phyloP scores from a whole-genome alignment of 805 yeast species.

The Ogataea pini region DNA sequence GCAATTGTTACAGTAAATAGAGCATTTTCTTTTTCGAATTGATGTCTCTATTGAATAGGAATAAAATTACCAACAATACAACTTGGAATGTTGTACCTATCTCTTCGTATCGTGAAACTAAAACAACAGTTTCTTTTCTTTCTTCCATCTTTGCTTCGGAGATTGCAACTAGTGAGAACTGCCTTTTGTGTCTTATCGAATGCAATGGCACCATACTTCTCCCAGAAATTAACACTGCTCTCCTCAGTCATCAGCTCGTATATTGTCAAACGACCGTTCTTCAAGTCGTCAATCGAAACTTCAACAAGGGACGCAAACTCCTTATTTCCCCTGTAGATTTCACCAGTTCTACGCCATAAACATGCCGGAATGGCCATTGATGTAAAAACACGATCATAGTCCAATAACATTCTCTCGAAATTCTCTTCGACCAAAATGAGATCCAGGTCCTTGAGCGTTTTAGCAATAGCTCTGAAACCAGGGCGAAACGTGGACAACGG shows the following conservation, averaged over 20 bases:
- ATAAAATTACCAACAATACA: conserved; percentile 95
- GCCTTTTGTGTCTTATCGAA: conserved; percentile 96
- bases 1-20: conserved; percentile 13
- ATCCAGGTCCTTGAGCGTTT: conserved; percentile 87
- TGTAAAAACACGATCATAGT: conserved; percentile 92
- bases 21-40: conserved; percentile 11
- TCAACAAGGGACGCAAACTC: conserved; percentile 94
- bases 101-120: conserved; percentile 90
- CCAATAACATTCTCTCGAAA: conserved; percentile 89
- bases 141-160: conserved; percentile 79
- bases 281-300: conserved; percentile 82
- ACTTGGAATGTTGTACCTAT: conserved; percentile 90
- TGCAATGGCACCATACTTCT: conserved; percentile 93
- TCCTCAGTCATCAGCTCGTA: conserved; percentile 95
- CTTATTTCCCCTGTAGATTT: conserved; percentile 90
- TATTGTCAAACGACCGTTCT: conserved; percentile 89
- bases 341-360: conserved; percentile 96
- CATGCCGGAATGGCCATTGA: conserved; percentile 98
- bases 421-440: conserved; percentile 89
- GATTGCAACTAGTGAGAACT: conserved; percentile 85
- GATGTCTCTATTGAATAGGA: conserved; percentile 52
- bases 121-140: conserved; percentile 86
- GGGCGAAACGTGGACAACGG: conserved; percentile 87
- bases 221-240: conserved; percentile 97
- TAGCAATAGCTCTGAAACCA: conserved; percentile 89